Conservation (phyloP, 2,329 filamentous ascomycete species). For the Ophiostoma himal-ulmi region DNA sequence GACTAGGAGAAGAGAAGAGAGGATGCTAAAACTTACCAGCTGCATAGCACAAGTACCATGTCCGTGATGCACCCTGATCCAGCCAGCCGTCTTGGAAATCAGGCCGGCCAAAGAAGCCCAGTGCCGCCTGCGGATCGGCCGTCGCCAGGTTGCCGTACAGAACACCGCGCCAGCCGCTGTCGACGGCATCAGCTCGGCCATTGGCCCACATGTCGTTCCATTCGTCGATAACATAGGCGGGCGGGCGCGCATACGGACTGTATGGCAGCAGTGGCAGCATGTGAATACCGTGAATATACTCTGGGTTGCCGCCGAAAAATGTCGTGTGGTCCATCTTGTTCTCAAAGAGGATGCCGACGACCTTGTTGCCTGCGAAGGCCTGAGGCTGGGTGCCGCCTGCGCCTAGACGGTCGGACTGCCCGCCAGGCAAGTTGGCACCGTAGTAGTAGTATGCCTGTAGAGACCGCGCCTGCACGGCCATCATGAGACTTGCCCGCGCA, state of each 20-base stretch:
- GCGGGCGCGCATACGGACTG: conserved; percentile 59
- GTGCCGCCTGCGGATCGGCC: conserved; percentile 63
- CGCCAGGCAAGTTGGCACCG: conserved; percentile 58
- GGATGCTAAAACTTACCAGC: conserved; percentile 52
- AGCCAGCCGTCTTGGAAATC: conserved; percentile 64
- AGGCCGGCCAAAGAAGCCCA: conserved; percentile 64
- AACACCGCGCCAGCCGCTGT: conserved; percentile 79
- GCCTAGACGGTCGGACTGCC: background rate
- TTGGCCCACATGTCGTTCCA: conserved; percentile 73
- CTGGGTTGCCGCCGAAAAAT: conserved; percentile 70
- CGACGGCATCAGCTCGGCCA: conserved; percentile 57
- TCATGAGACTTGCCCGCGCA: conserved; percentile 73
- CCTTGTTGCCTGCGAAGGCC: conserved; percentile 76
- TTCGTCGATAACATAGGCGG: conserved; percentile 70
- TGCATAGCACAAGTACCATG: conserved; percentile 77
- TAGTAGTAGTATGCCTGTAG: conserved; percentile 81
- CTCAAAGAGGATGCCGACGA: conserved; percentile 70
- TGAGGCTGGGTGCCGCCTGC: conserved; percentile 11
- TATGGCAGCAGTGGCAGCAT: conserved; percentile 72
- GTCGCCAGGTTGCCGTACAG: conserved; percentile 77
- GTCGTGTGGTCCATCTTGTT: conserved; percentile 94
- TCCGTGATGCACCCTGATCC: conserved; percentile 75
- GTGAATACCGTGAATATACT: conserved; percentile 73
- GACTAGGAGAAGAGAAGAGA: background rate
- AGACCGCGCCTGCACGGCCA: conserved; percentile 68